These are phyloP conservation scores for Sphagnum fallax DNA, from an alignment of 228 moss, liverwort and hornwort genomes.

Conservation along the genomic window DNA sequence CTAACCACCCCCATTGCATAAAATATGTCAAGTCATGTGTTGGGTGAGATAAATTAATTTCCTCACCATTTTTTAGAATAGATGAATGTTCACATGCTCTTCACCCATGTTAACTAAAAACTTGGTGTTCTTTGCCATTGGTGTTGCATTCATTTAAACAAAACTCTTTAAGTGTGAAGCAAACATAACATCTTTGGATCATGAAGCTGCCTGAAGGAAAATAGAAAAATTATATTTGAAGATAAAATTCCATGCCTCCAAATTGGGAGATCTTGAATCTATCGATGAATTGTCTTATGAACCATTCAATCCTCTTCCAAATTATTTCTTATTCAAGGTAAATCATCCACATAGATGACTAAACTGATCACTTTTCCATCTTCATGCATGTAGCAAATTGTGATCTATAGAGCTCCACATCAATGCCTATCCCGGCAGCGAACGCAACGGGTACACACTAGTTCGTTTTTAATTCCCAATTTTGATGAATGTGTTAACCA, in stretches of 20 bases:
- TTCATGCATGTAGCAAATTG: not conserved
- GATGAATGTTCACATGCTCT: not conserved
- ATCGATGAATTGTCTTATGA: not conserved
- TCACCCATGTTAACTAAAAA: not conserved
- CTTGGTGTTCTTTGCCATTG: not conserved
- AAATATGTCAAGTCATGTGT: not conserved
- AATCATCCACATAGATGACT: slow-evolving; percentile 7
- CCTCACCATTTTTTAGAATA: not conserved
- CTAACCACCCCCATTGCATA: not conserved
- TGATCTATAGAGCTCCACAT: no score
- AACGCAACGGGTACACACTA: no score
- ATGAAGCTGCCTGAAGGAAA: not conserved
- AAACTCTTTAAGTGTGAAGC: not conserved
- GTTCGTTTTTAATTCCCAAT: no score
- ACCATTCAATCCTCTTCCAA: not conserved
- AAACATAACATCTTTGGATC: not conserved
- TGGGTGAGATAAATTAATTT: slow-evolving; percentile 1
- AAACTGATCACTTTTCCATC: not conserved
- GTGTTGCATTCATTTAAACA: slow-evolving; percentile 1
- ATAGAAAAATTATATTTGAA: not conserved
- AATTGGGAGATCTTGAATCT: slow-evolving; percentile 4
- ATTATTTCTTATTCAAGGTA: not conserved
- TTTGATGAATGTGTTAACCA: no score
- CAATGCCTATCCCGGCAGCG: no score
- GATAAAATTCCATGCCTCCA: not conserved